These are phyloP conservation scores for Sanghuangporus baumii DNA, from an alignment of 1,284 basidiomycete species.

Conservation along the genomic window DNA sequence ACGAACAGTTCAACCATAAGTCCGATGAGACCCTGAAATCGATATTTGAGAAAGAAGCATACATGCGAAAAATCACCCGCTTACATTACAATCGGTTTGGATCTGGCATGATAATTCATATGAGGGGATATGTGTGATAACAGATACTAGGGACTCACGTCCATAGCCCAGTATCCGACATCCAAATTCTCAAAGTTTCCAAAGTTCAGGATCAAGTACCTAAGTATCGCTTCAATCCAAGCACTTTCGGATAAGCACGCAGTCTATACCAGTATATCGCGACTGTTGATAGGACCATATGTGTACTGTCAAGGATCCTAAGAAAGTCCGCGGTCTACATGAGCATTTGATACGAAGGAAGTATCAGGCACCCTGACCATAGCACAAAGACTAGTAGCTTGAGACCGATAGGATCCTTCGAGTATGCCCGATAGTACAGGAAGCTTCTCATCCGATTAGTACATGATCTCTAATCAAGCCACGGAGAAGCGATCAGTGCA, in stretches of 20 bases:
- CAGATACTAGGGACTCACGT: constrained; percentile 19
- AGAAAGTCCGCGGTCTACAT: not conserved
- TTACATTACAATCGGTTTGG: constrained; percentile 29
- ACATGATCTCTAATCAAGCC: not conserved
- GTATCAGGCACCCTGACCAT: constrained; percentile 16
- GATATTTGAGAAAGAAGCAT: not conserved
- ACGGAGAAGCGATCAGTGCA: constrained; percentile 8
- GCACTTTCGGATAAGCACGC: not conserved
- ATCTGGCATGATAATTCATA: constrained; percentile 18
- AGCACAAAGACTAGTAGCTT: constrained; percentile 24
- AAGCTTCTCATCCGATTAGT: not conserved
- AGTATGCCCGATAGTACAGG: constrained; percentile 21
- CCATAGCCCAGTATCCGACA: constrained; percentile 27
- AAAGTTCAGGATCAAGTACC: constrained; percentile 29
- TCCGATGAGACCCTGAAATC: constrained; percentile 22
- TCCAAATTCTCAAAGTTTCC: constrained; percentile 22
- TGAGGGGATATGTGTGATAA: not conserved
- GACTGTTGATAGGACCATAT: constrained; percentile 24
- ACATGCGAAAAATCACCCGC: not conserved
- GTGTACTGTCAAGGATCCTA: constrained; percentile 24
- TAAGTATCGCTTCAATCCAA: constrained; percentile 5
- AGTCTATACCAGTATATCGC: constrained; percentile 26
- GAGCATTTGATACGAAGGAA: not conserved
- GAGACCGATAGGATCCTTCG: constrained; percentile 19
- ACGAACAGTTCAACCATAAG: constrained; percentile 26